A percentile compares a stretch with the other conserved stretches of the same genome.
Evolutionary conservation across 2,329 filamentous ascomycete species (phyloP).

Genomic region (Hawksworthiomyces lignivorus): DNA sequence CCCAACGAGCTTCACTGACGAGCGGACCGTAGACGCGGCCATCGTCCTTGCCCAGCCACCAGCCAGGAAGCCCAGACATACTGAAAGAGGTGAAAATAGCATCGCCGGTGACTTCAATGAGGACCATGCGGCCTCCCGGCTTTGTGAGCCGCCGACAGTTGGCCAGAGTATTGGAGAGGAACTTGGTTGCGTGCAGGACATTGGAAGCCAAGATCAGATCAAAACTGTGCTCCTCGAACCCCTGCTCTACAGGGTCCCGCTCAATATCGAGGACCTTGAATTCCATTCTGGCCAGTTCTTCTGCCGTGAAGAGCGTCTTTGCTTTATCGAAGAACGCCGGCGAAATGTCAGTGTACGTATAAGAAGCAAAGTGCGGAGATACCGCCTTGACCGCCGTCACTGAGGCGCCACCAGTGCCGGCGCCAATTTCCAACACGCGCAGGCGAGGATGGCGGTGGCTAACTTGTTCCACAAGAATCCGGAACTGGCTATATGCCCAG

Average conservation of each 20-base stretch:
- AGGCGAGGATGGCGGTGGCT: constrained; percentile 18
- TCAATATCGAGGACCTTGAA: constrained; percentile 27
- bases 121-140: constrained; percentile 32
- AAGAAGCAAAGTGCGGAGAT: constrained; percentile 15
- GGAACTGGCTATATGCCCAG: constrained; percentile 18
- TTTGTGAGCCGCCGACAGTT: constrained; percentile 28
- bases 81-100: constrained; percentile 8
- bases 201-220: constrained; percentile 32
- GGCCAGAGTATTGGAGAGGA: constrained; percentile 21
- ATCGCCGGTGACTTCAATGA: constrained; percentile 11
- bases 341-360: constrained; percentile 17
- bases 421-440: constrained; percentile 31
- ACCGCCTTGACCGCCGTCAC: constrained; percentile 16
- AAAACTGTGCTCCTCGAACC: constrained; percentile 24
- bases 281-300: constrained; percentile 17
- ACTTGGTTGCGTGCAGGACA: constrained; percentile 28
- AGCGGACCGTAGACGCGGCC: constrained; percentile 11
- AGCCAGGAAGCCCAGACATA: constrained; percentile 14
- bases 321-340: constrained; percentile 24
- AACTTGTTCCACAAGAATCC: constrained; percentile 11
- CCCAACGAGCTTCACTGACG: constrained; percentile 15
- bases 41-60: constrained; percentile 15
- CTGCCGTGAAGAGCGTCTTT: constrained; percentile 19
- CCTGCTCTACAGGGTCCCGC: constrained; percentile 23
- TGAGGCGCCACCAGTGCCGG: constrained; percentile 18